Evolutionary conservation across 108 stramenopile species (phyloP), one percentile per base, ranked within the genome.

Genomic region (Fragilaria crotonensis): DNA sequence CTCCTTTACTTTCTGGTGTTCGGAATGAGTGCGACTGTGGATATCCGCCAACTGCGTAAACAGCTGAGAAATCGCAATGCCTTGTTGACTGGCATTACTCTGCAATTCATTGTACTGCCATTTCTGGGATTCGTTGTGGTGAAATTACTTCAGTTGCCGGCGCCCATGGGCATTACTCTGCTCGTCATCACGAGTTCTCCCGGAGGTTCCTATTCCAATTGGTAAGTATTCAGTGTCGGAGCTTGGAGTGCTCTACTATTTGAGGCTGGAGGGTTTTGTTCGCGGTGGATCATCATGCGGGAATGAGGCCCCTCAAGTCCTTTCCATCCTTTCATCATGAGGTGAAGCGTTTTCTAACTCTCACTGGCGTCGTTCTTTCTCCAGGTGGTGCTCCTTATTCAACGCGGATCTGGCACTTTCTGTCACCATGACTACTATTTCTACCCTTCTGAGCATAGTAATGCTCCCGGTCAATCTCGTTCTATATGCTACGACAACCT

Each of bases 381-480:
- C n/a, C 22, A 26, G 29, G 25, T 83, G 76, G 76, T 83, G 81
- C 44, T 70, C 68, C 62, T 45, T 83, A 47, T 83, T 83, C 62
- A 83, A 83, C 58, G 81, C 77, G 0, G 83, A 92, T 25, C 73
- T 95, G 30, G 89, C 91, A 14, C 67, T 95, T 51, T 72, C 70
- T 32, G 54, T 95, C 4, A 88, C 95, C 48, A 95, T 95, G 91
- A 95, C 95, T 3, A 79, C 88, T 21, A 83, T 91, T 44, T 90
- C 88, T 21, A 95, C 95, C 21, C 56, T 90, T 23, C 47, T 89
- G 11, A 80, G 80, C 23, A 72, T 79, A 32, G 50, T 90, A 22
- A 76, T 93, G 71, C 80, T 95, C 47, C 95, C 95, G 2, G 49
- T 82, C 27, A 95, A 95, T 63, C 67, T 95, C 2, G 51, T 89